phyloP scores from a whole-genome alignment of 2,329 filamentous ascomycete species.

The Venturia oleaginea region DNA sequence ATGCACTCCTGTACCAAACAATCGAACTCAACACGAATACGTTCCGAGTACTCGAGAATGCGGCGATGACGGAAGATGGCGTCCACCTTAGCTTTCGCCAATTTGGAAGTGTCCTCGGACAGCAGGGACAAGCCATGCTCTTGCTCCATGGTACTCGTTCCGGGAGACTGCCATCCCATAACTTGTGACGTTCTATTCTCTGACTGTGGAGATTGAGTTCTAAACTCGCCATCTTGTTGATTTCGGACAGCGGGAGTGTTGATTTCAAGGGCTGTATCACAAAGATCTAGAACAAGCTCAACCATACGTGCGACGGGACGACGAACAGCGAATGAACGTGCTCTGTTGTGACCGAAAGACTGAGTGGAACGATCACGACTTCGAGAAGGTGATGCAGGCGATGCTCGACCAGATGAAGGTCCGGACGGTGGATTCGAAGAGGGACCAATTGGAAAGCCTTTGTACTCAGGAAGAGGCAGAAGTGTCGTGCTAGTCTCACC shows the following conservation, averaged over 20 bases:
- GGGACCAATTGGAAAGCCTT: slow-evolving; percentile 74
- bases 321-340: slow-evolving; percentile 82
- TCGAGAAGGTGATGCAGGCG: slow-evolving; percentile 57
- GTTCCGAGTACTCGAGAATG: slow-evolving; percentile 92
- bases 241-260: slow-evolving; percentile 92
- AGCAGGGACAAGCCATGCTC: slow-evolving; percentile 81
- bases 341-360: slow-evolving; percentile 69
- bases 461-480: slow-evolving; percentile 60
- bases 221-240: slow-evolving; percentile 63
- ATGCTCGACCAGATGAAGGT: slow-evolving; percentile 60
- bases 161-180: slow-evolving; percentile 91
- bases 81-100: slow-evolving; percentile 83
- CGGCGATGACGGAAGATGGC: slow-evolving; percentile 83
- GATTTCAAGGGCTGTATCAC: slow-evolving; percentile 91
- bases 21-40: slow-evolving; percentile 89
- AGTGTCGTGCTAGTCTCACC: slow-evolving; percentile 19
- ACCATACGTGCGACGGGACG: slow-evolving; percentile 87
- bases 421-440: slow-evolving; percentile 61
- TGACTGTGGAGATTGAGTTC: slow-evolving; percentile 91
- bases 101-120: slow-evolving; percentile 81
- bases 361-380: slow-evolving; percentile 58
- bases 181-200: slow-evolving; percentile 93
- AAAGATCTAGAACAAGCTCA: slow-evolving; percentile 87
- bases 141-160: slow-evolving; percentile 81
- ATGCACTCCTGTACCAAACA: slow-evolving; percentile 93